Conservation (phyloP, 345 rosid species). For the Luvunga scandens region DNA sequence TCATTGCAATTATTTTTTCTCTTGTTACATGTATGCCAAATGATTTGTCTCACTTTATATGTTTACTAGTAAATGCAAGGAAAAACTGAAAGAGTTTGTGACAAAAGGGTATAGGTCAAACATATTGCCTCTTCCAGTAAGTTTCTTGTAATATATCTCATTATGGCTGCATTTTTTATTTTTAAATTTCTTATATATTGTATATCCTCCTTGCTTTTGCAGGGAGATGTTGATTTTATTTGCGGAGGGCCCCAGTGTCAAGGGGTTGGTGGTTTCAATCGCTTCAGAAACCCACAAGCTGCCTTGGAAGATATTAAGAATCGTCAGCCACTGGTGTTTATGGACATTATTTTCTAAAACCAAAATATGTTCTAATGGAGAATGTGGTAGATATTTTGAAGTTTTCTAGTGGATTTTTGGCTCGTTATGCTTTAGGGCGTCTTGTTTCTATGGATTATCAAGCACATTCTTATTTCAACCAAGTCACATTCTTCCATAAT, state of each 20-base stretch:
- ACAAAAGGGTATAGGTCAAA: conserved; percentile 28
- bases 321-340: conserved; percentile 26
- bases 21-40: background rate
- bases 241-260: conserved; percentile 51
- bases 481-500: too few relatives aligned
- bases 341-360: conserved; percentile 41
- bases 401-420: conserved; percentile 37
- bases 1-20: background rate
- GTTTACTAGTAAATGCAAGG: conserved; percentile 24
- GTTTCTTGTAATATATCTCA: background rate
- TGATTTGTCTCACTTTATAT: background rate
- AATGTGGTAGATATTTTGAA: conserved; percentile 46
- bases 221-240: conserved; percentile 38
- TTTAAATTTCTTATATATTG: background rate
- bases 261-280: conserved; percentile 42
- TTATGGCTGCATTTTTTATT: background rate
- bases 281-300: conserved; percentile 27
- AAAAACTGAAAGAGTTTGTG: conserved; percentile 33
- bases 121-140: conserved; percentile 41
- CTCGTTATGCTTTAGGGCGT: conserved; percentile 41
- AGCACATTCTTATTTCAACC: too few relatives aligned
- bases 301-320: conserved; percentile 38
- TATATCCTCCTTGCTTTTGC: background rate
- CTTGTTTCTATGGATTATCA: conserved; percentile 48
- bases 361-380: conserved; percentile 52